phyloP scores from a whole-genome alignment of 75 land plant genomes.

The Azolla pinnata region DNA sequence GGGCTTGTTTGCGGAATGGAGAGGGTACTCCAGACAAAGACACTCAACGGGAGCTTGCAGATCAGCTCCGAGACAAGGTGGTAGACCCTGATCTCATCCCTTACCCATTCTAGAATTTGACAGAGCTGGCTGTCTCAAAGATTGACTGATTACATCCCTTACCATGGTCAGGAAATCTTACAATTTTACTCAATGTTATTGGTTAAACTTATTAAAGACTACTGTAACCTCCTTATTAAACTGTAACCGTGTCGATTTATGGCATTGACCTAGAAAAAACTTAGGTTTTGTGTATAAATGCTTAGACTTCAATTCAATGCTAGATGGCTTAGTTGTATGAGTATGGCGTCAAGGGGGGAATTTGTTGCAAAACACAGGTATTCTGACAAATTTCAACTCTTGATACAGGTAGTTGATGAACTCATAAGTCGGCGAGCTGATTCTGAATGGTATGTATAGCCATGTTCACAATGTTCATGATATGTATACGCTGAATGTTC shows the following conservation, averaged over 20 bases:
- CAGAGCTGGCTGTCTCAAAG: no score
- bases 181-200: neutral
- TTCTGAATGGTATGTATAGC: conserved; percentile 17
- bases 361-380: no score
- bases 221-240: neutral
- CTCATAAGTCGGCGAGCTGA: conserved; percentile 25
- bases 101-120: no score
- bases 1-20: conserved; percentile 58
- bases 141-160: no score
- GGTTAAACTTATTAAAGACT: neutral
- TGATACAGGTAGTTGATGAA: conserved; percentile 26
- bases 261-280: no score
- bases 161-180: conserved; percentile 1
- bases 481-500: neutral
- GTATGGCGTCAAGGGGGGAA: no score
- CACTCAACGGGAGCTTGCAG: conserved; percentile 67
- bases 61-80: conserved; percentile 70
- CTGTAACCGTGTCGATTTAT: neutral
- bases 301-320: no score
- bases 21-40: conserved; percentile 51
- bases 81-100: no score
- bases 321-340: no score
- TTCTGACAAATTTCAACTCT: neutral
- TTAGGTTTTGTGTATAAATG: no score
- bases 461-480: neutral